These are phyloP conservation scores for Trypanosoma boissoni DNA, from an alignment of 208 protist genomes.

Conservation along the genomic window DNA sequence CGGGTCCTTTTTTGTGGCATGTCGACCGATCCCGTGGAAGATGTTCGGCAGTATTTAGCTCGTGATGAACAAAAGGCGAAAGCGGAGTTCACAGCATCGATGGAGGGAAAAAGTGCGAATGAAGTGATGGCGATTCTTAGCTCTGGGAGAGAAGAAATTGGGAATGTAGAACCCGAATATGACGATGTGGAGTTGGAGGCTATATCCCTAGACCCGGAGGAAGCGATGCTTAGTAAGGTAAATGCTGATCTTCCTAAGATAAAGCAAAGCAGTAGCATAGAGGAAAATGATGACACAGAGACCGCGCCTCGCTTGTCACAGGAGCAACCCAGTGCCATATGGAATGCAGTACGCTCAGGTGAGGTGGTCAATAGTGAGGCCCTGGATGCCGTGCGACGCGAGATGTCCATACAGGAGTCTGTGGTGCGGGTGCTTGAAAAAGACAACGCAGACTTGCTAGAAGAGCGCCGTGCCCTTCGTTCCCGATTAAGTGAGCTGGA, in stretches of 20 bases:
- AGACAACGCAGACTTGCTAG: slow-evolving; percentile 61
- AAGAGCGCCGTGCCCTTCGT: slow-evolving; percentile 42
- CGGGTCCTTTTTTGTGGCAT: background rate
- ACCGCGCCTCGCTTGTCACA: background rate
- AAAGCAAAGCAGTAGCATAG: slow-evolving; percentile 11
- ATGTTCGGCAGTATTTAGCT: slow-evolving; percentile 14
- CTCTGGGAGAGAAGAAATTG: background rate
- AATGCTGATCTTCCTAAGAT: no score
- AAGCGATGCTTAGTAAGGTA: slow-evolving; percentile 15
- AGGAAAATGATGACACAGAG: background rate
- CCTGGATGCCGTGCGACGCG: slow-evolving; percentile 32
- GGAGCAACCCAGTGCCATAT: slow-evolving; percentile 2
- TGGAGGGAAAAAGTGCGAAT: slow-evolving; percentile 14
- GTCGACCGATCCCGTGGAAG: slow-evolving; percentile 16
- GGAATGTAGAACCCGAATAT: background rate
- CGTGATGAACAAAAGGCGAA: slow-evolving; percentile 16
- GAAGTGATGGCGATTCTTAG: slow-evolving; percentile 19
- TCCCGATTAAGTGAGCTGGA: slow-evolving; percentile 39
- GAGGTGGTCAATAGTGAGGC: slow-evolving; percentile 20
- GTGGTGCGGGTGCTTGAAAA: slow-evolving; percentile 64
- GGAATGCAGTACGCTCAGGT: slow-evolving; percentile 15
- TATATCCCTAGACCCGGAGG: slow-evolving; percentile 1
- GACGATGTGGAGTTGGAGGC: slow-evolving; percentile 2
- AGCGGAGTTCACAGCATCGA: slow-evolving; percentile 14
- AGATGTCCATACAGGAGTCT: slow-evolving; percentile 66